A percentile compares a stretch with the other conserved stretches of the same genome.
Conservation (phyloP, 306 rosid species). For the Acacia melanoxylon region DNA sequence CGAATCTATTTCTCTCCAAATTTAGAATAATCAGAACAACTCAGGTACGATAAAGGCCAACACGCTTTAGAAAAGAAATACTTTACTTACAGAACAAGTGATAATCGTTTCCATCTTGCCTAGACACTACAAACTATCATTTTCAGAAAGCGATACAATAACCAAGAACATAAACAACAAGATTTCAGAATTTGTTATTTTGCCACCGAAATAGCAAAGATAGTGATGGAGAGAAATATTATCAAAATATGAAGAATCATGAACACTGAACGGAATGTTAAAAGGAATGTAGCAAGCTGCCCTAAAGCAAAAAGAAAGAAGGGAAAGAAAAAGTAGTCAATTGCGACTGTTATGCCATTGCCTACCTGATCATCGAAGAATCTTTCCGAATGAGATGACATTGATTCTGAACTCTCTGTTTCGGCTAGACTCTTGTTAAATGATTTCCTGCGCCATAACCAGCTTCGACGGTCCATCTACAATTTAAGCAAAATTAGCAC, state of each 20-base stretch:
- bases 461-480: constrained; percentile 72
- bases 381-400: constrained; percentile 78
- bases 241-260: constrained; percentile 5
- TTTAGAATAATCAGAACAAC: not conserved
- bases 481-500: not conserved
- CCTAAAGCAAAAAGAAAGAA: not conserved
- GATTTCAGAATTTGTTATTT: not conserved
- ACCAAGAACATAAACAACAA: not conserved
- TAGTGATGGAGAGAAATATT: not conserved
- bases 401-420: constrained; percentile 78
- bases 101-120: constrained; percentile 18
- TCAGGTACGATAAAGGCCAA: not conserved
- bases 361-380: constrained; percentile 79
- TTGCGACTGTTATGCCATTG: not conserved
- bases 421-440: constrained; percentile 76
- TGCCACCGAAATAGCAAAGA: not conserved
- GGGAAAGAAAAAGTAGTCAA: not conserved
- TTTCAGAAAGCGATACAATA: not conserved
- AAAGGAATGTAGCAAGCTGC: constrained; percentile 18
- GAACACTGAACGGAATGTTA: not conserved
- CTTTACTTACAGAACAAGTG: constrained; percentile 13
- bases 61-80: not conserved
- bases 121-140: constrained; percentile 7
- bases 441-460: constrained; percentile 85
- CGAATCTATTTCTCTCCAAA: not conserved